Conservation (phyloP, 2,329 filamentous ascomycete genomes). For the Paecilomyces dactylethromorphus region DNA sequence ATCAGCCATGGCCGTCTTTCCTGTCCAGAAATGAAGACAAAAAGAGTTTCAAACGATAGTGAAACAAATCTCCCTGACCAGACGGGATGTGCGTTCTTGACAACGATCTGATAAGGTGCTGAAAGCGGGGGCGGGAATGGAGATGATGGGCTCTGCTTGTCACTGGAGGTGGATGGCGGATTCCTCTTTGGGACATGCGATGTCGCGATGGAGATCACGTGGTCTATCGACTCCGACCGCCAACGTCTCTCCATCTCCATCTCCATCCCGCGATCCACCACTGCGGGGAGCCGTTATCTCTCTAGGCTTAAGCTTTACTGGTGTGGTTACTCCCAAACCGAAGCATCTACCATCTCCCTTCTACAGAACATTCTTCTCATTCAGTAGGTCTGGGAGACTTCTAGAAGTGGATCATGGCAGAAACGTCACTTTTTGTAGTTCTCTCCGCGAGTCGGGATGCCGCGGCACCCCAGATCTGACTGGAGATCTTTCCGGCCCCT, state of each 20-base stretch:
- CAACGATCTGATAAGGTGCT: neutral
- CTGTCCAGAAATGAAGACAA: neutral
- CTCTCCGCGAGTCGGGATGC: neutral
- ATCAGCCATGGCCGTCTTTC: constrained; percentile 16
- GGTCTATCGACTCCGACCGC: neutral
- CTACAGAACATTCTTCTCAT: too few species aligned
- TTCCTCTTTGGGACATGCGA: neutral
- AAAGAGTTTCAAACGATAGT: neutral
- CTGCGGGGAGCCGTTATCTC: neutral
- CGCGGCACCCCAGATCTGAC: neutral
- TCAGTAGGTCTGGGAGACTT: too few species aligned
- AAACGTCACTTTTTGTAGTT: too few species aligned
- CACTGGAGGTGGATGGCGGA: neutral
- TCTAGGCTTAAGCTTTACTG: neutral
- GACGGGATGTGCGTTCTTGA: neutral
- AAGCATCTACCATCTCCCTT: too few species aligned
- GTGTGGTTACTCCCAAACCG: too few species aligned
- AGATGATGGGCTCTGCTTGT: neutral
- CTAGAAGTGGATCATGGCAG: too few species aligned
- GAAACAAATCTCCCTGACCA: neutral
- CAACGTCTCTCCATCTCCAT: neutral
- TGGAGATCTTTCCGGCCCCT: neutral
- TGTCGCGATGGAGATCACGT: neutral
- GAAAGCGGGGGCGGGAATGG: neutral
- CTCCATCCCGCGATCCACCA: neutral